Evolutionary conservation across 1,284 basidiomycete species (phyloP), one percentile per base, ranked within the genome.

Genomic region (Erythrobasidium hasegawianum): DNA sequence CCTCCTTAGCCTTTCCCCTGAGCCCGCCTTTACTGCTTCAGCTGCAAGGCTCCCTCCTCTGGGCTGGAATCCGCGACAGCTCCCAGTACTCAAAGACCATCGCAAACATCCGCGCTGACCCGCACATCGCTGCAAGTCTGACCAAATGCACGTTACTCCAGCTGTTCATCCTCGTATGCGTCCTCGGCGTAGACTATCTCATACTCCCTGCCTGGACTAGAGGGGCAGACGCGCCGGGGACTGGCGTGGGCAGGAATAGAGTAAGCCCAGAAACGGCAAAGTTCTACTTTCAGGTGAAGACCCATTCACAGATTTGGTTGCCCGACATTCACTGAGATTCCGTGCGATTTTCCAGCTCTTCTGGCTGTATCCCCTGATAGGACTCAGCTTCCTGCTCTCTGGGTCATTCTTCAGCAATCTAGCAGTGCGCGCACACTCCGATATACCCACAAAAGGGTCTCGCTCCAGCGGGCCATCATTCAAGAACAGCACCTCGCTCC

Each of bases 301-400:
- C 16, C 50, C n/a, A n/a, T n/a, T n/a, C n/a, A n/a, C n/a, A n/a
- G n/a, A n/a, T n/a, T n/a, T n/a, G n/a, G n/a, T n/a, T n/a, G n/a
- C n/a, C n/a, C n/a, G n/a, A n/a, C n/a, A n/a, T n/a, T n/a, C n/a
- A n/a, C n/a, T n/a, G n/a, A n/a, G n/a, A 33, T 4, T 33, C 11
- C 11, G 33, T 33, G 18, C 11, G 16, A 54, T 27, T 13, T n/a
- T 22, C 2, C 85, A 84, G 71, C 78, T 83, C 1, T 76, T 90
- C 43, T 90, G 88, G 88, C 77, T 90, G 4, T 77, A 87, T 26
- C 88, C 88, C 0, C 82, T 89, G 57, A 81, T 88, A 3, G 85
- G 85, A 5, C 76, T 79, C 20, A 87, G 87, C 4, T 81, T 89
- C 56, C 55, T 65, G 26, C 43, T 65, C 13, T 65, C 62, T 8